A percentile compares a stretch with the other conserved stretches of the same genome.
Conservation (phyloP, 1,139 yeast genomes). For the Yamadazyma dushanensis region DNA sequence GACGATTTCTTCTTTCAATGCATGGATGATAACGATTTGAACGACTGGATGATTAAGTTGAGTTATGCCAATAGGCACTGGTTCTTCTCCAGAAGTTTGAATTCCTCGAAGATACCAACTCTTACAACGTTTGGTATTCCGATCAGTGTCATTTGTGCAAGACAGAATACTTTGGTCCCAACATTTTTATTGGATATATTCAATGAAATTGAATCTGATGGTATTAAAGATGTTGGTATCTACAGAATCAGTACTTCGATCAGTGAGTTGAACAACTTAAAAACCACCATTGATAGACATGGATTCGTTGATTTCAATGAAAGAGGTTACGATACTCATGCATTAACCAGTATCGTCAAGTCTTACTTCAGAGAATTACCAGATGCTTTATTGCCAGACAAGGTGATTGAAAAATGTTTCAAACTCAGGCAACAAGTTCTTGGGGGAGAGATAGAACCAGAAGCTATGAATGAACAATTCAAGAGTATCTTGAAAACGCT, state of each 20-base stretch:
- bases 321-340: conserved; percentile 79
- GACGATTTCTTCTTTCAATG: conserved; percentile 74
- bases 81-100: conserved; percentile 49
- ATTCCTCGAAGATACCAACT: conserved; percentile 18
- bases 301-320: conserved; percentile 60
- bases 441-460: conserved; percentile 9
- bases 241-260: conserved; percentile 91
- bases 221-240: conserved; percentile 87
- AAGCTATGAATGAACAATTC: conserved; percentile 35
- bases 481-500: conserved; percentile 46
- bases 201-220: conserved; percentile 76
- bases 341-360: conserved; percentile 88
- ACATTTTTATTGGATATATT: conserved; percentile 62
- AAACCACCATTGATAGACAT: conserved; percentile 69
- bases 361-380: conserved; percentile 85
- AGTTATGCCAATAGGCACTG: conserved; percentile 55
- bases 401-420: conserved; percentile 51
- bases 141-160: conserved; percentile 65
- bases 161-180: conserved; percentile 69
- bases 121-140: conserved; percentile 86
- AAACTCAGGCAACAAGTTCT: conserved; percentile 32
- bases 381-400: conserved; percentile 72
- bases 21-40: conserved; percentile 58
- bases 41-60: conserved; percentile 68
- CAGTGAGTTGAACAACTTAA: conserved; percentile 71